These are phyloP conservation scores for Neurospora sp. DNA, from an alignment of 495 filamentous ascomycete species.

Conservation along the genomic window DNA sequence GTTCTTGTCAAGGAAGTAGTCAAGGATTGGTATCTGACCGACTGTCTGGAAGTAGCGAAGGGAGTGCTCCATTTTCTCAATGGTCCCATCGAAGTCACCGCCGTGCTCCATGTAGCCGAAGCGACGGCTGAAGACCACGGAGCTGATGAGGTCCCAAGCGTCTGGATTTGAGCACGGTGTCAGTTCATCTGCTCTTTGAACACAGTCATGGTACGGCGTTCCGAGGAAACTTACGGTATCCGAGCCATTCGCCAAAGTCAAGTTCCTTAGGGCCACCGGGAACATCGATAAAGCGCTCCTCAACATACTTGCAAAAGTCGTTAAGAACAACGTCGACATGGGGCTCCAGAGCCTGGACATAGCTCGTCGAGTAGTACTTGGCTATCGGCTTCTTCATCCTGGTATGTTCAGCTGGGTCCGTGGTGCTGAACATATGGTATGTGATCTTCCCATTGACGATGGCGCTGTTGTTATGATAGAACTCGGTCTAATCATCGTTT, in stretches of 20 bases:
- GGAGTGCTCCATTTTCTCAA: slow-evolving; percentile 29
- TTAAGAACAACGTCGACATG: slow-evolving; percentile 24
- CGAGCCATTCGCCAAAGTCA: slow-evolving; percentile 26
- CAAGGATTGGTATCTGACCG: slow-evolving; percentile 38
- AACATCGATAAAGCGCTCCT: slow-evolving; percentile 20
- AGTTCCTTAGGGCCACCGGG: slow-evolving; percentile 8
- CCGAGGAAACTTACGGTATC: slow-evolving; percentile 10
- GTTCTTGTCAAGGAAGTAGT: slow-evolving; percentile 39
- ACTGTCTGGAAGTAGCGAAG: slow-evolving; percentile 32
- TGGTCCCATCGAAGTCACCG: slow-evolving; percentile 26
- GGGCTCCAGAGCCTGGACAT: slow-evolving; percentile 23
- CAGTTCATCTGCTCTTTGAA: not conserved
- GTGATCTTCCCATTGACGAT: slow-evolving; percentile 26
- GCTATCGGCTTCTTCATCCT: slow-evolving; percentile 24
- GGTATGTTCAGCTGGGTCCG: slow-evolving; percentile 20
- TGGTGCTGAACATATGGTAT: slow-evolving; percentile 25
- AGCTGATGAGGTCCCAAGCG: slow-evolving; percentile 26
- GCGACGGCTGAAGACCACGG: slow-evolving; percentile 25
- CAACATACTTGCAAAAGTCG: slow-evolving; percentile 21
- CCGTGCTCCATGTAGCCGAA: slow-evolving; percentile 31
- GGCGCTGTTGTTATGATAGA: slow-evolving; percentile 27
- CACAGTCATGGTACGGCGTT: not conserved
- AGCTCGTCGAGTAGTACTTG: slow-evolving; percentile 26
- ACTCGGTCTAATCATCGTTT: slow-evolving; percentile 21
- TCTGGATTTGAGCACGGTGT: slow-evolving; percentile 8